phyloP scores from a whole-genome alignment of 2,329 filamentous ascomycete species.

The Colletotrichum limetticola region DNA sequence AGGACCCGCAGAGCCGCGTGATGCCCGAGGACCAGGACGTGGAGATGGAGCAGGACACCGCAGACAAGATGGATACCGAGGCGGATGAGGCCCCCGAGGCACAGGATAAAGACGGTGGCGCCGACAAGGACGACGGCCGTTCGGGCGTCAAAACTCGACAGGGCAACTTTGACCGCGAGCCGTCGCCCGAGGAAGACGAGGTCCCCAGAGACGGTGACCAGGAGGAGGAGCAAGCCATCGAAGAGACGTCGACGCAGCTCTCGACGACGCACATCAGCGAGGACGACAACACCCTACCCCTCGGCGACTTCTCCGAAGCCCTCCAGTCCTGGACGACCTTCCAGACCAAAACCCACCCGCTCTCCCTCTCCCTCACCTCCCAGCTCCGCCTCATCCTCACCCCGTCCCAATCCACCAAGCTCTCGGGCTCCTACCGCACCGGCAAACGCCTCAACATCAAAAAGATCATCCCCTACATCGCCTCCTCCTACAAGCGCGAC shows the following conservation, averaged over 20 bases:
- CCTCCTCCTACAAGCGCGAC: slow-evolving; percentile 97
- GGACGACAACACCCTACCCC: slow-evolving; percentile 44
- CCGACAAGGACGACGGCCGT: slow-evolving; percentile 62
- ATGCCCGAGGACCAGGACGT: slow-evolving; percentile 63
- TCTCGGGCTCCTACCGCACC: slow-evolving; percentile 95
- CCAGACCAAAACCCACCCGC: slow-evolving; percentile 83
- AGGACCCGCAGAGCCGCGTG: slow-evolving; percentile 57
- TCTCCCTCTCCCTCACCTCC: slow-evolving; percentile 90
- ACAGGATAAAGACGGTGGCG: slow-evolving; percentile 41
- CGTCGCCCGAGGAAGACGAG: slow-evolving; percentile 52
- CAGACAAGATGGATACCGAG: slow-evolving; percentile 56
- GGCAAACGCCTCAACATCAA: slow-evolving; percentile 99
- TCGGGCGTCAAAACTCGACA: slow-evolving; percentile 70
- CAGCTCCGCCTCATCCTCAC: slow-evolving; percentile 95
- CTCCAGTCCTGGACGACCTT: slow-evolving; percentile 86
- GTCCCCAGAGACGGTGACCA: slow-evolving; percentile 49
- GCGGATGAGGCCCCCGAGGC: slow-evolving; percentile 40
- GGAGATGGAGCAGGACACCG: slow-evolving; percentile 58
- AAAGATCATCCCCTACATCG: slow-evolving; percentile 99
- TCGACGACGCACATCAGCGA: slow-evolving; percentile 77
- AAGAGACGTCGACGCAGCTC: slow-evolving; percentile 71
- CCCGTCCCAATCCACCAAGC: slow-evolving; percentile 93
- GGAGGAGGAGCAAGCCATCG: slow-evolving; percentile 59
- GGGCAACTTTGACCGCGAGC: slow-evolving; percentile 67
- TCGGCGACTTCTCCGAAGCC: slow-evolving; percentile 65